Percentiles rank a stretch among this genome's conserved stretches.
Evolutionary conservation across 2,329 filamentous ascomycete genomes (phyloP).

Genomic region (Hypocreales sp.): DNA sequence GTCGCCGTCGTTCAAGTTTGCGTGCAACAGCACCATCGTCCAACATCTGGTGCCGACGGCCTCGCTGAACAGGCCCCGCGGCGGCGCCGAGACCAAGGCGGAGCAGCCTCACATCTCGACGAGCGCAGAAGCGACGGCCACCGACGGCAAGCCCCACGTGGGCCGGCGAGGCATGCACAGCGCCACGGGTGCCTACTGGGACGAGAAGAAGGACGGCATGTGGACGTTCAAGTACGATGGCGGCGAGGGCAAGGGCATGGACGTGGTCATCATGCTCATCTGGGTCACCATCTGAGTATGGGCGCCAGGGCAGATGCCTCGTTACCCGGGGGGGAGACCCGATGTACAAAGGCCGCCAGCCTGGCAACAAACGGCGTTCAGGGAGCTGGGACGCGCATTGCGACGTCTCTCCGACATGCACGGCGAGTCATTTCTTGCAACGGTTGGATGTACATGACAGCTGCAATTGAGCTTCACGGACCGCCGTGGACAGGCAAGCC

Average conservation of each 20-base stretch:
- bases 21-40: constrained; percentile 95
- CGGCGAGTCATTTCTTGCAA: no score
- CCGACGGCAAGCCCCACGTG: constrained; percentile 53
- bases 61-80: constrained; percentile 43
- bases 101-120: constrained; percentile 39
- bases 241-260: constrained; percentile 49
- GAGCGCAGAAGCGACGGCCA: constrained; percentile 37
- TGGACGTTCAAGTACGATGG: constrained; percentile 78
- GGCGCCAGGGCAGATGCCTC: not conserved
- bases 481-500: no score
- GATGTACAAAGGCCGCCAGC: no score
- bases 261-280: constrained; percentile 58
- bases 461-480: no score
- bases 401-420: no score
- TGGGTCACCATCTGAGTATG: constrained; percentile 56
- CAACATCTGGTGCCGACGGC: constrained; percentile 69
- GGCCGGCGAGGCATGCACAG: constrained; percentile 84
- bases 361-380: no score
- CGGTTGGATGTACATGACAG: no score
- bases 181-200: constrained; percentile 76
- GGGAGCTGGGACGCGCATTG: no score
- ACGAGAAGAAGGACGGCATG: constrained; percentile 80
- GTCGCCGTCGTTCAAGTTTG: constrained; percentile 71
- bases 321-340: no score
- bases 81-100: constrained; percentile 29